Percentiles rank a stretch among this genome's conserved stretches.
These are phyloP conservation scores for Pseudognaphalium luteoalbum DNA, from an alignment of 129 eudicot species.

Conservation along the genomic window DNA sequence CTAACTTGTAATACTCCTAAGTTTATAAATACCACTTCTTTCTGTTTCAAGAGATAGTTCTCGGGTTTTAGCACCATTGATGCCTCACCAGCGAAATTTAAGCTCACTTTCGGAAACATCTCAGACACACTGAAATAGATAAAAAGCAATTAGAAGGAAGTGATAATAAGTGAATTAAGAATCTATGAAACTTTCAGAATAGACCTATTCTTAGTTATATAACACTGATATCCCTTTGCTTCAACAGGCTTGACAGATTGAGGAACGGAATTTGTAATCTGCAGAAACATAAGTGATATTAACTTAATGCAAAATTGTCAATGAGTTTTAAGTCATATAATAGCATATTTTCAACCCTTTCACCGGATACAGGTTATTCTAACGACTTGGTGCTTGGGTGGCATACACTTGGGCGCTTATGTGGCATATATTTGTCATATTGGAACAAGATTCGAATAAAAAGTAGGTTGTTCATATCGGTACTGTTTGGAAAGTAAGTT, in stretches of 20 bases:
- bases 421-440: too few relatives aligned
- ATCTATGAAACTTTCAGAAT: conserved; percentile 10
- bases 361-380: neutral
- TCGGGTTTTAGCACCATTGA: conserved; percentile 72
- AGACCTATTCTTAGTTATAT: conserved; percentile 63
- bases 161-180: conserved; percentile 22
- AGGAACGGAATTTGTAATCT: conserved; percentile 64
- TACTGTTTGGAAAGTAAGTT: too few relatives aligned
- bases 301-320: conserved; percentile 12
- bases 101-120: conserved; percentile 67
- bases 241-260: conserved; percentile 63
- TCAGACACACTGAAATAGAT: conserved; percentile 57
- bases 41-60: conserved; percentile 82
- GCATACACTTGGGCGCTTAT: too few relatives aligned
- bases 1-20: neutral
- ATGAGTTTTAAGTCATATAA: neutral
- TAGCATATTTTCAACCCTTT: too few relatives aligned
- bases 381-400: too few relatives aligned
- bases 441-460: too few relatives aligned
- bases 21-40: conserved; percentile 53
- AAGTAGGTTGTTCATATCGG: too few relatives aligned
- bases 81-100: conserved; percentile 89
- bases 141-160: neutral
- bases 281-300: conserved; percentile 20
- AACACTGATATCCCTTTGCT: conserved; percentile 73